Conservation (phyloP, 768 basidiomycete species). For the Clitopilus passeckerianus region DNA sequence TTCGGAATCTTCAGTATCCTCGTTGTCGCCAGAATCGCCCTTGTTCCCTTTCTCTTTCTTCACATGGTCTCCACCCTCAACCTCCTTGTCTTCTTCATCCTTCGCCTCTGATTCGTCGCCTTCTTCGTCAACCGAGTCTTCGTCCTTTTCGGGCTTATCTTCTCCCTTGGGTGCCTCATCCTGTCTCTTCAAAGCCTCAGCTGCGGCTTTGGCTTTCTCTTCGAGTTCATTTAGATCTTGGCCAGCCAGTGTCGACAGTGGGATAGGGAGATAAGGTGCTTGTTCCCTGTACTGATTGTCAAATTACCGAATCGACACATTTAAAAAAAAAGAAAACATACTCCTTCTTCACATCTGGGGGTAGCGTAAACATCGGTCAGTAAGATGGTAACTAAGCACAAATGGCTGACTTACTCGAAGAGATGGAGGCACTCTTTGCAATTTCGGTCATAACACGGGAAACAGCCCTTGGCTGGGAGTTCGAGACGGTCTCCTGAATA, state of each 20-base stretch:
- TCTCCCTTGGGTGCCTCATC: not conserved
- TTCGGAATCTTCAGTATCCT: not conserved
- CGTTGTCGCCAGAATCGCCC: not conserved
- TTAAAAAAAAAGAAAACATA: constrained; percentile 4
- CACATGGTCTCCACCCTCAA: not conserved
- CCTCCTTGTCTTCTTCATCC: not conserved
- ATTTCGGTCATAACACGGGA: constrained; percentile 21
- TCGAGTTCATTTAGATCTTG: constrained; percentile 22
- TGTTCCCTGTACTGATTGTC: constrained; percentile 8
- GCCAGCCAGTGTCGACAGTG: constrained; percentile 23
- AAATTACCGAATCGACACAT: not conserved
- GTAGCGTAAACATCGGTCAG: not conserved
- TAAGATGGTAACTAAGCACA: not conserved
- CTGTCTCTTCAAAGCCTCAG: constrained; percentile 1
- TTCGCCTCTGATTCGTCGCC: not conserved
- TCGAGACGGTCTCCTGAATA: constrained; percentile 1
- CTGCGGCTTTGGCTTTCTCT: constrained; percentile 11
- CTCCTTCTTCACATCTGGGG: constrained; percentile 20
- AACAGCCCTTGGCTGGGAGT: constrained; percentile 13
- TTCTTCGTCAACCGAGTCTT: not conserved
- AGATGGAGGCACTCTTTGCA: constrained; percentile 25
- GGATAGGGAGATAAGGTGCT: constrained; percentile 15
- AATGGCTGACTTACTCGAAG: constrained; percentile 19
- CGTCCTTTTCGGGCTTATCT: not conserved
- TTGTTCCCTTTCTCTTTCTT: not conserved